Conservation (phyloP, 1,139 yeast species). For the Hyphopichia buzzinii region DNA sequence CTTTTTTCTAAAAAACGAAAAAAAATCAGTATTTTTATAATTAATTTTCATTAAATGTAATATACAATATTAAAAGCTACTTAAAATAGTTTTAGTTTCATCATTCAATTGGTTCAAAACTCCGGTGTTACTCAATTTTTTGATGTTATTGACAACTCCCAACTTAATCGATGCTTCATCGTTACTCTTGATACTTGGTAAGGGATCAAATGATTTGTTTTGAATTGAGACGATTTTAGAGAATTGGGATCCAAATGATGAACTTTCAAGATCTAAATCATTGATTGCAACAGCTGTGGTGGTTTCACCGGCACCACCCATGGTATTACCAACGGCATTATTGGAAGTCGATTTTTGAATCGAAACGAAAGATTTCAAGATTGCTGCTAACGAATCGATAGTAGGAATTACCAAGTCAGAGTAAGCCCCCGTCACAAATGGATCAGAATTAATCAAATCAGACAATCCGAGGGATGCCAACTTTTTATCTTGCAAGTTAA, state of each 20-base stretch:
- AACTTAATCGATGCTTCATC: conserved; percentile 32
- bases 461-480: conserved; percentile 73
- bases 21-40: neutral
- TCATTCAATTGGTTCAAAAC: conserved; percentile 29
- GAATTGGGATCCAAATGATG: conserved; percentile 81
- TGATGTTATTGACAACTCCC: conserved; percentile 29
- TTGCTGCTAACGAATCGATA: conserved; percentile 50
- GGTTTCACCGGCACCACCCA: conserved; percentile 10
- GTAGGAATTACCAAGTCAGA: conserved; percentile 46
- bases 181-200: conserved; percentile 41
- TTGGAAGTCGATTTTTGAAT: conserved; percentile 29
- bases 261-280: conserved; percentile 61
- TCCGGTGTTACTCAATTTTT: conserved; percentile 28
- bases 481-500: conserved; percentile 72
- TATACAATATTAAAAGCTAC: conserved; percentile 3
- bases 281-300: conserved; percentile 24
- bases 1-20: no score
- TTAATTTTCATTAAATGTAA: conserved; percentile 1
- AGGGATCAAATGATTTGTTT: conserved; percentile 66
- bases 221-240: conserved; percentile 69
- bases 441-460: conserved; percentile 38
- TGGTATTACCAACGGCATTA: conserved; percentile 18
- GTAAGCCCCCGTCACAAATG: conserved; percentile 33
- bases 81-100: conserved; percentile 19
- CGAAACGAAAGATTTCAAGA: conserved; percentile 41